Base-by-base conservation (phyloP, 805 yeast genomes). In the Candida suzukii region DNA sequence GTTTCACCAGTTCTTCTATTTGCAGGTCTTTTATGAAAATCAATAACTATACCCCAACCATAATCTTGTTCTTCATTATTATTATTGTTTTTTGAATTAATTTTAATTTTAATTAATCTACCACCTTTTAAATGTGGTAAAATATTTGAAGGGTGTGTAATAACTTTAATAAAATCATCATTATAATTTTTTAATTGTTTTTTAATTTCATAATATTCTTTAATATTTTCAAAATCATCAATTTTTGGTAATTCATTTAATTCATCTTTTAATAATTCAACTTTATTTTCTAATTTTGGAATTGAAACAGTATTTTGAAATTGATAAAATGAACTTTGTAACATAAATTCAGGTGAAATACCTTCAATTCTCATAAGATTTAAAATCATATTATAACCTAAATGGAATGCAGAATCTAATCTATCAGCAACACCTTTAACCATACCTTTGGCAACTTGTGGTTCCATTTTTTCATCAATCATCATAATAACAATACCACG, bases 401-500 rank as follows among this genome's bases (percentile, higher is more conserved):
- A 68, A 60, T 93, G 99, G 74, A 93, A 93, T 0, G 99, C 98
- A 18, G 98, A 91, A 57, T 93, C 98, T 44, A 93, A 73, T 51
- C 99, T 73, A 65, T 93, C 99, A 26, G 99, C 97, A 57, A 88
- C 96, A 58, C 99, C 99, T 62, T 91, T 91, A 19, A 93, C 99
- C 99, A 93, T 93, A 2, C 98, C 97, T 60, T 93, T 93, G 18
- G 99, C 99, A 34, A 93, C 96, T 54, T 90, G 95, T 4, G 99
- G 99, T 61, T 93, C 99, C 99, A 93, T 93, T 57, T 93, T 93
- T 60, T 93, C 98, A 60, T 93, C 98, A 61, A 93, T 88, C 99
- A 93, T 93, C 93, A 93, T 86, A 51, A 93, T 93, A 38, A 93
- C 99, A 63, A 93, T 88, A 67, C 99, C 99, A 62, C 99, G 83